Base-by-base conservation (phyloP, 139 green algal genomes). In the Picochlorum sp. region DNA sequence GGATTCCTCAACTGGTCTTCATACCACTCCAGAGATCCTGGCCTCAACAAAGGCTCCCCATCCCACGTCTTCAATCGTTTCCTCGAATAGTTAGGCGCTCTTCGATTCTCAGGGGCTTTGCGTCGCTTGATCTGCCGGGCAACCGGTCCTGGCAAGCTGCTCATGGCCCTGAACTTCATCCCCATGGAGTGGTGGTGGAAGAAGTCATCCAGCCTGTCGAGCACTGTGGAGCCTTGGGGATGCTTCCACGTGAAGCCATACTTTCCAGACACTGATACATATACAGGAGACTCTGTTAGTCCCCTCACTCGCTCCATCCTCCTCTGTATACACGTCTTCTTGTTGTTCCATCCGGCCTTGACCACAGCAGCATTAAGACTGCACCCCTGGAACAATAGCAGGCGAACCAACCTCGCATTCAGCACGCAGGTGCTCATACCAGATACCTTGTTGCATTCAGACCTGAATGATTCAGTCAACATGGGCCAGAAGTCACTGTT, bases 311-410 rank as follows among this genome's bases (percentile, higher is more conserved):
- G 16, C 16, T 54, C 18, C 16, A 54, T 23, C 47, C 47, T 23
- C 47, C 16, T n/a, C 18, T n/a, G 18, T 11, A 52, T 52, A 52
- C 46, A 52, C 18, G 46, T 52, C 46, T 23, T 52, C 46, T 52
- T 52, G 46, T 52, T 52, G 46, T 52, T 52, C 46, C 46, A 52
- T n/a, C 46, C 46, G 7, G 46, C 46, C 46, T 52, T 52, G 46
- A 52, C 46, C 16, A 52, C 46, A n/a, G 16, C 16, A 20, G 3
- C 18, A 20, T 20, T 52, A 8, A 13, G 46, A 52, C 18, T n/a
- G 46, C 46, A 52, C 18, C 46, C 46, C 46, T 52, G 46, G 16
- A n/a, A 23, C 16, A 20, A 52, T 11, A 52, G 16, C 46, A 52
- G 18, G 5, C 46, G 46, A 38, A 38, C 34, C 34, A 38, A 0